phyloP scores from a whole-genome alignment of 1,139 yeast species.

The Scheffersomyces stambukii region DNA sequence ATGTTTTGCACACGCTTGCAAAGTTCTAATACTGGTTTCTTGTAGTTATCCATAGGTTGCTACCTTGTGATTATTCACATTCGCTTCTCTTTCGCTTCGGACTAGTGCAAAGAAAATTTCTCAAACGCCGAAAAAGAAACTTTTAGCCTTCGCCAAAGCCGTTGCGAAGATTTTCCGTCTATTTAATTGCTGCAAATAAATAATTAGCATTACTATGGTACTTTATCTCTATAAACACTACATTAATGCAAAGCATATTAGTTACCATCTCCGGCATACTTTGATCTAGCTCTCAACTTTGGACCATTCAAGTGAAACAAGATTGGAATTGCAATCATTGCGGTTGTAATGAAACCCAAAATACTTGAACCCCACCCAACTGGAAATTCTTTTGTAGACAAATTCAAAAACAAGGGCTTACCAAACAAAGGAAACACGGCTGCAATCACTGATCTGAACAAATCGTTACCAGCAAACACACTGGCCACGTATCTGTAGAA shows the following conservation, averaged over 20 bases:
- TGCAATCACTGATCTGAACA: slow-evolving; percentile 51
- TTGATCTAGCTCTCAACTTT: slow-evolving; percentile 43
- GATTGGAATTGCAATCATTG: slow-evolving; percentile 44
- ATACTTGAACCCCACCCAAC: slow-evolving; percentile 56
- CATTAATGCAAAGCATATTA: too few relatives aligned
- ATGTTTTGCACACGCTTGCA: background rate
- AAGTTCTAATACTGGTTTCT: background rate
- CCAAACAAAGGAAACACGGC: slow-evolving; percentile 65
- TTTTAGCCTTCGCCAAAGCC: too few relatives aligned
- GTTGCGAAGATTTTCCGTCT: too few relatives aligned
- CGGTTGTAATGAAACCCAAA: slow-evolving; percentile 38
- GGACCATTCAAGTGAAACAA: slow-evolving; percentile 48
- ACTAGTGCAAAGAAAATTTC: too few relatives aligned
- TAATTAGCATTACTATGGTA: too few relatives aligned
- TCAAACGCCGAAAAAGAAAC: too few relatives aligned
- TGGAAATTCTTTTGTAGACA: slow-evolving; percentile 43
- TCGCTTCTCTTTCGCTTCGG: too few relatives aligned
- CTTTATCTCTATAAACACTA: too few relatives aligned
- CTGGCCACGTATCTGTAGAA: slow-evolving; percentile 47
- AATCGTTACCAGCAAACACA: slow-evolving; percentile 54
- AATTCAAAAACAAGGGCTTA: slow-evolving; percentile 42
- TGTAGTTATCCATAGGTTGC: too few relatives aligned
- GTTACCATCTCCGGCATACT: slow-evolving; percentile 32
- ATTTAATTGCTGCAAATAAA: too few relatives aligned
- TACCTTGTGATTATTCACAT: too few relatives aligned